Percentiles rank a stretch among this genome's conserved stretches.
Evolutionary conservation across 2,329 filamentous ascomycete genomes (phyloP).

Genomic region (Alternaria sp.): DNA sequence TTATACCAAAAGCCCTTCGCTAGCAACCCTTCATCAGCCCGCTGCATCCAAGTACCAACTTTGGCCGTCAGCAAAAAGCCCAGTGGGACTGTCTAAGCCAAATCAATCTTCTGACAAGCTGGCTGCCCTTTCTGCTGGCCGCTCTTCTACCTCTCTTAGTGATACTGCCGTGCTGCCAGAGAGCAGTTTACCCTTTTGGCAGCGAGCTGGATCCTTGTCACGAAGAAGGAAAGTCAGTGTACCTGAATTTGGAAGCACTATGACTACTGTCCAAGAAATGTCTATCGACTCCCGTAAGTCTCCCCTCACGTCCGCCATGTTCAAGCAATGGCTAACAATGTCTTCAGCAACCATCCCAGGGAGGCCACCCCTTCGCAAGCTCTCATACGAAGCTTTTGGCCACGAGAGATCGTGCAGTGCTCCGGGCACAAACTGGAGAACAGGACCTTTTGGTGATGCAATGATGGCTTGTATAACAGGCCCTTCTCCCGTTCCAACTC

Average conservation of each 20-base stretch:
- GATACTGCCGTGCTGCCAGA: slow-evolving; percentile 50
- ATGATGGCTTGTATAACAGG: slow-evolving; percentile 52
- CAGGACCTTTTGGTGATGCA: slow-evolving; percentile 53
- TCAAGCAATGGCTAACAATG: slow-evolving; percentile 25
- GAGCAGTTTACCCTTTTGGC: slow-evolving; percentile 44
- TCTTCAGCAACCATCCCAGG: slow-evolving; percentile 52
- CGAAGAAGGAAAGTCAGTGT: slow-evolving; percentile 54
- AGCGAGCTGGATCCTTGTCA: slow-evolving; percentile 50
- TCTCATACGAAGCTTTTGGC: slow-evolving; percentile 45
- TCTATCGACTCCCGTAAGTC: slow-evolving; percentile 53
- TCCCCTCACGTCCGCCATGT: background rate
- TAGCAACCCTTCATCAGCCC: slow-evolving; percentile 35
- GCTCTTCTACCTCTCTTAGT: slow-evolving; percentile 53
- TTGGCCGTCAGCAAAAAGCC: slow-evolving; percentile 48
- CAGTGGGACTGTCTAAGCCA: slow-evolving; percentile 32
- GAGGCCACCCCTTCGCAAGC: slow-evolving; percentile 50
- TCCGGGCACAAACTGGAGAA: slow-evolving; percentile 51
- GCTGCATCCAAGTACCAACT: slow-evolving; percentile 47
- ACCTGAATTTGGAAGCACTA: slow-evolving; percentile 50
- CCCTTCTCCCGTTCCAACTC: slow-evolving; percentile 38
- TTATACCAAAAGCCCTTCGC: slow-evolving; percentile 41
- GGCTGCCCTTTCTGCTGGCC: slow-evolving; percentile 49
- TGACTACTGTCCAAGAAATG: slow-evolving; percentile 52
- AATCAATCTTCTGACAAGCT: slow-evolving; percentile 44
- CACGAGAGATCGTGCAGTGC: slow-evolving; percentile 53